Percentiles rank a stretch among this genome's conserved stretches.
These are phyloP conservation scores for Trichoderma pleuroti DNA, from an alignment of 2,329 filamentous ascomycete species.

Conservation along the genomic window DNA sequence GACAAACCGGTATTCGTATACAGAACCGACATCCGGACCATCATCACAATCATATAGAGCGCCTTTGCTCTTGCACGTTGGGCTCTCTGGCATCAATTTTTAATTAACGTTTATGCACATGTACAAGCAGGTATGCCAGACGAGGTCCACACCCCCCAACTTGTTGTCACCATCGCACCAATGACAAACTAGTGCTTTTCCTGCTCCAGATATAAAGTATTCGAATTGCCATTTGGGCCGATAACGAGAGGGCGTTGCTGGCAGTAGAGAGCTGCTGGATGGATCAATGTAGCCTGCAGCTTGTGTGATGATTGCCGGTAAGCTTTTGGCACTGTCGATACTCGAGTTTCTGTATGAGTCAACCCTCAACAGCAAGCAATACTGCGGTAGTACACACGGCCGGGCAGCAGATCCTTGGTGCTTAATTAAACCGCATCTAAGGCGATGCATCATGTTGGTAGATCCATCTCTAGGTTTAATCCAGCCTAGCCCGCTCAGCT, in stretches of 20 bases:
- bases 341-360: neutral
- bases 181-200: neutral
- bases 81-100: neutral
- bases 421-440: neutral
- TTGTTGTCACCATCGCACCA: neutral
- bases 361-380: neutral
- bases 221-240: neutral
- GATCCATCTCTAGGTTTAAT: slow-evolving; percentile 13
- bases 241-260: neutral
- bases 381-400: neutral
- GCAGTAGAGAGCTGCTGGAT: neutral
- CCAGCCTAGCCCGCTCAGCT: slow-evolving; percentile 13
- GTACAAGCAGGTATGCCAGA: neutral
- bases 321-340: neutral
- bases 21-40: neutral
- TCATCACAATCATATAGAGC: neutral
- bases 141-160: neutral
- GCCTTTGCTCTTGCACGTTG: neutral
- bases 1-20: neutral
- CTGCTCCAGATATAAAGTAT: neutral
- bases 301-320: neutral
- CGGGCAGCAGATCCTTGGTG: neutral
- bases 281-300: neutral
- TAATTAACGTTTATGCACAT: neutral
- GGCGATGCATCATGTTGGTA: neutral